Evolutionary conservation across 768 basidiomycete species (phyloP), one percentile per base, ranked within the genome.

Genomic region (Trametes cingulata): DNA sequence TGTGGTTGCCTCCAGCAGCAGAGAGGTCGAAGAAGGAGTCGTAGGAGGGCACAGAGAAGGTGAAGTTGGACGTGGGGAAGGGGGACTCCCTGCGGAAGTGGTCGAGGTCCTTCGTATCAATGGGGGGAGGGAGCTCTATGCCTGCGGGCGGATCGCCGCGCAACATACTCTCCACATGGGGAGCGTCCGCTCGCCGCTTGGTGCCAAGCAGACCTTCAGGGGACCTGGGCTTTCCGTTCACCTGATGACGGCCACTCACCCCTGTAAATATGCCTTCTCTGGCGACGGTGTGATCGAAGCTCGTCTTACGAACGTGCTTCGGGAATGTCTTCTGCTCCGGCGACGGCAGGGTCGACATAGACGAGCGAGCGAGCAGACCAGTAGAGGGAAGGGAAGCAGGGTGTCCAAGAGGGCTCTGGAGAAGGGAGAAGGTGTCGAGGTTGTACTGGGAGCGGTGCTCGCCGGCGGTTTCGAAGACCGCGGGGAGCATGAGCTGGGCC

Each of bases 201-300:
- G 82, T 85, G 29, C 88, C 88, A 65, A 85, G 73, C 50, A 85
- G 70, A 71, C 80, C 83, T 65, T 87, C 87, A 57, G 85, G 82
- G 42, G 83, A 78, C 63, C 85, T 72, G 39, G 91, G 85, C 70
- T 86, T 87, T 36, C 89, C 88, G 70, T 92, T 89, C 63, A 91
- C 86, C 72, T 91, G 89, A 75, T 93, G 90, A 49, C 90, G 80
- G 57, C 88, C 87, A 65, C 81, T 81, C 49, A 84, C 73, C 41
- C 82, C 83, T 29, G 77, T 69, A 59, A 85, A 76, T 55, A 87
- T 80, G 37, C 81, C 84, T 61, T 88, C 85, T 64, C 82, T 84
- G 37, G 83, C 81, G 40, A 95, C 87, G 3, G 94, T 95, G 74
- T 95, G 94, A 73, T 97, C 94, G 72, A 95, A 96, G 74, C 92